Conservation (phyloP, 306 rosid species). For the Glycine latifolia region DNA sequence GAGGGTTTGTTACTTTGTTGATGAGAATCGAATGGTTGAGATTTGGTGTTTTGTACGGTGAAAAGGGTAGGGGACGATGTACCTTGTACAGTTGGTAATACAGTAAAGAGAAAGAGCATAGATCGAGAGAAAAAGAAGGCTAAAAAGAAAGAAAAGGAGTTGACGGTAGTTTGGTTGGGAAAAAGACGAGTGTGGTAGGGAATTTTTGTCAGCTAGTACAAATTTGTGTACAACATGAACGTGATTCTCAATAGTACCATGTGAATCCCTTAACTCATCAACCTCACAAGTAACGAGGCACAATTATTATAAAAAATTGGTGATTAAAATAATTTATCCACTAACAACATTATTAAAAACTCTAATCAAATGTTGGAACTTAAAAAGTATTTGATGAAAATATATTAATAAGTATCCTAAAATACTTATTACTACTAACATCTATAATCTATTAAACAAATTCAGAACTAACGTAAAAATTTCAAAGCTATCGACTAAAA, state of each 20-base stretch:
- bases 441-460: too few relatives aligned
- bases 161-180: constrained; percentile 35
- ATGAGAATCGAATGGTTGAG: constrained; percentile 33
- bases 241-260: constrained; percentile 38
- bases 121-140: background rate
- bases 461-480: too few relatives aligned
- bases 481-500: too few relatives aligned
- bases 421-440: background rate
- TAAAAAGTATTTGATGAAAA: background rate
- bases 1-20: background rate
- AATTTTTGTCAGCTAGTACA: constrained; percentile 53
- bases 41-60: constrained; percentile 12
- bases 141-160: constrained; percentile 20
- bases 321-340: background rate
- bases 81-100: too few relatives aligned
- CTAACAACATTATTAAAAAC: background rate
- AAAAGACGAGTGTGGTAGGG: constrained; percentile 48
- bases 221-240: constrained; percentile 23
- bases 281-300: constrained; percentile 30
- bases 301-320: background rate
- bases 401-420: background rate
- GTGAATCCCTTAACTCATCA: constrained; percentile 21
- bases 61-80: background rate
- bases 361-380: background rate
- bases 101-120: too few relatives aligned